Evolutionary conservation across 345 rosid genomes (phyloP), one percentile per base, ranked within the genome.

Genomic region (Erysimum cheiranthoides): DNA sequence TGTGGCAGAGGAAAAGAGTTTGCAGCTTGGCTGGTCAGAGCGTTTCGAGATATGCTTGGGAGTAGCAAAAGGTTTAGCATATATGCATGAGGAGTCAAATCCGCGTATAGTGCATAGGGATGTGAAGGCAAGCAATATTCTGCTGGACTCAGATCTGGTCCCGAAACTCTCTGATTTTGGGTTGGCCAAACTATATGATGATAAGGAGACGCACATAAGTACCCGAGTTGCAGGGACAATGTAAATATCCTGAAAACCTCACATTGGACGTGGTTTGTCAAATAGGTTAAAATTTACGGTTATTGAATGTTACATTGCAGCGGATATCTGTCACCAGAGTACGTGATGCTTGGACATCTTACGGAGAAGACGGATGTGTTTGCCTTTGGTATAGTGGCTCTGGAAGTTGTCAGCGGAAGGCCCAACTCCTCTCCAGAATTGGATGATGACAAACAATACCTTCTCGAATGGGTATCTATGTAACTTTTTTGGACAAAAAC

Each of bases 311-410:
- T 42, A 61, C 51, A 54, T 30, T 77, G 75, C 75, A 82, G 87
- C 12, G 97, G 95, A 21, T 92, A 88, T 65, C 84, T 91, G 16
- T 85, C 93, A 5, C 97, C 93, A 3, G 91, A 89, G 76, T 89
- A 89, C 60, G 95, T 90, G 18, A 86, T 89, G 89, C 86, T 79
- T 31, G 89, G 91, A 27, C 91, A 83, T 63, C 93, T 88, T 1
- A 89, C 88, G 3, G 95, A 91, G 81, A 91, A 91, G 75, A 83
- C 86, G 6, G 91, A 88, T 75, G 91, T 86, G 66, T 89, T 85
- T 76, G 89, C 83, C 5, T 89, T 88, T 59, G 93, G 91, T 35
- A 79, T 89, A 34, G 87, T 91, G 51, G 88, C 84, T 43, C 57
- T 91, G 32, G 92, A 91, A 67, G 56, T 88, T 12, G 61, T 89